Conservation (phyloP, 345 rosid genomes). For the Rhodomyrtus tomentosa region DNA sequence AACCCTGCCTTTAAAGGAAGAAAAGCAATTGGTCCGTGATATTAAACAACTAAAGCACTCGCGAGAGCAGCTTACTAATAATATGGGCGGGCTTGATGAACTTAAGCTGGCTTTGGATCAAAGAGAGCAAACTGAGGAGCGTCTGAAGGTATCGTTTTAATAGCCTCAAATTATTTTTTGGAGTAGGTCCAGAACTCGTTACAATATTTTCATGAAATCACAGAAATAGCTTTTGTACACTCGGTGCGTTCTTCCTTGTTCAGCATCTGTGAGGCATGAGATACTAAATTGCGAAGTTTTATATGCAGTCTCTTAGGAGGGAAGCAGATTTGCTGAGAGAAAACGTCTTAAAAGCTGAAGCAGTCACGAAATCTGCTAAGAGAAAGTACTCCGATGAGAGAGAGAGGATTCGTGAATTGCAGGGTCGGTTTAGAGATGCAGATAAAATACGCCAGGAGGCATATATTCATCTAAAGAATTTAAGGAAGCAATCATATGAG, state of each 20-base stretch:
- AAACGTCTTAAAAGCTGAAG: constrained; percentile 45
- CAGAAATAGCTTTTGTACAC: neutral
- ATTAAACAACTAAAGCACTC: constrained; percentile 51
- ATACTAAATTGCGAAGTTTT: neutral
- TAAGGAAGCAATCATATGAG: constrained; percentile 45
- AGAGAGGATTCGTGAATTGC: constrained; percentile 32
- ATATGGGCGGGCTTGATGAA: constrained; percentile 47
- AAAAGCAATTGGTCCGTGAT: constrained; percentile 58
- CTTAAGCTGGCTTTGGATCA: constrained; percentile 48
- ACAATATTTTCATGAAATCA: neutral
- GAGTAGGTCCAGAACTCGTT: neutral
- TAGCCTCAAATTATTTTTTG: neutral
- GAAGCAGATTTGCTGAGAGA: constrained; percentile 56
- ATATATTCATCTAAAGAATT: constrained; percentile 35
- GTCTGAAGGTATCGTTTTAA: constrained; percentile 47
- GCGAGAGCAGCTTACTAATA: constrained; percentile 45
- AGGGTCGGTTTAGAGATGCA: constrained; percentile 39
- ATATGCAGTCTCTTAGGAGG: constrained; percentile 47
- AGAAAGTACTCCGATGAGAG: constrained; percentile 32
- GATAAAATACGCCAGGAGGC: constrained; percentile 63
- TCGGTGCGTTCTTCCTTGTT: neutral
- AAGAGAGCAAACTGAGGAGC: constrained; percentile 56
- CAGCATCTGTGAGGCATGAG: neutral
- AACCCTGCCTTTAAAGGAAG: constrained; percentile 63
- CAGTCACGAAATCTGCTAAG: constrained; percentile 39